phyloP scores from a whole-genome alignment of 1,139 yeast genomes.

The Saccharomyces hybrid region DNA sequence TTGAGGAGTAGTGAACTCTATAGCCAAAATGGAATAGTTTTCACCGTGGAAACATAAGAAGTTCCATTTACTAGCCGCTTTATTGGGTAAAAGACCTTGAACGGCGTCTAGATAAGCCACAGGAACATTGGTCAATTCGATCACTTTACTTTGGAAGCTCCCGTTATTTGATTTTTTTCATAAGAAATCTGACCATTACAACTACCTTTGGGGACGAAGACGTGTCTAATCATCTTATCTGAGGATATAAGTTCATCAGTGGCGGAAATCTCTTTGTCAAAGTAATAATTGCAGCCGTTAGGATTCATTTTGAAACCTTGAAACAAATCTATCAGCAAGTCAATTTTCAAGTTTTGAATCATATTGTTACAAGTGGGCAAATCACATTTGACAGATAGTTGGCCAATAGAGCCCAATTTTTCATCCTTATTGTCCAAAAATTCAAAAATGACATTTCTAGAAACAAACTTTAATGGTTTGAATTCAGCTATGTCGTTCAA shows the following conservation, averaged over 20 bases:
- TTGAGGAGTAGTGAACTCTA: slow-evolving; percentile 82
- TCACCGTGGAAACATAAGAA: slow-evolving; percentile 73
- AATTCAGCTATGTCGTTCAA: slow-evolving; percentile 15
- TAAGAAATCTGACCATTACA: slow-evolving; percentile 49
- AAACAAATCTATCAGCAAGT: slow-evolving; percentile 18
- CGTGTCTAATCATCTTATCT: slow-evolving; percentile 37
- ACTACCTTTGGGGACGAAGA: slow-evolving; percentile 76
- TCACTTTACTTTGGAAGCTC: slow-evolving; percentile 19
- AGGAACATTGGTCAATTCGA: slow-evolving; percentile 37
- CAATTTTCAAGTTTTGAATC: slow-evolving; percentile 33
- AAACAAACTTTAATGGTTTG: slow-evolving; percentile 29
- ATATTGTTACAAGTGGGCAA: slow-evolving; percentile 43
- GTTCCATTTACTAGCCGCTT: slow-evolving; percentile 86
- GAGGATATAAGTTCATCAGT: slow-evolving; percentile 1
- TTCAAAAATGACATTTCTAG: slow-evolving; percentile 55
- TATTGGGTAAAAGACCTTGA: slow-evolving; percentile 92
- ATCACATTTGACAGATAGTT: slow-evolving; percentile 15
- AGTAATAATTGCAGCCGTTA: slow-evolving; percentile 44
- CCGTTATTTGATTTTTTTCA: slow-evolving; percentile 15
- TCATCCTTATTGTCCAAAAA: slow-evolving; percentile 39
- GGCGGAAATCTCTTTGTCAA: slow-evolving; percentile 37
- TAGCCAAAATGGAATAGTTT: slow-evolving; percentile 56
- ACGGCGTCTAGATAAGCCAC: slow-evolving; percentile 81
- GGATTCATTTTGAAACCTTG: slow-evolving; percentile 64
- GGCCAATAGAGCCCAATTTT: slow-evolving; percentile 7